Conservation (phyloP, 2,329 filamentous ascomycete genomes). For the Colletotrichum musae region DNA sequence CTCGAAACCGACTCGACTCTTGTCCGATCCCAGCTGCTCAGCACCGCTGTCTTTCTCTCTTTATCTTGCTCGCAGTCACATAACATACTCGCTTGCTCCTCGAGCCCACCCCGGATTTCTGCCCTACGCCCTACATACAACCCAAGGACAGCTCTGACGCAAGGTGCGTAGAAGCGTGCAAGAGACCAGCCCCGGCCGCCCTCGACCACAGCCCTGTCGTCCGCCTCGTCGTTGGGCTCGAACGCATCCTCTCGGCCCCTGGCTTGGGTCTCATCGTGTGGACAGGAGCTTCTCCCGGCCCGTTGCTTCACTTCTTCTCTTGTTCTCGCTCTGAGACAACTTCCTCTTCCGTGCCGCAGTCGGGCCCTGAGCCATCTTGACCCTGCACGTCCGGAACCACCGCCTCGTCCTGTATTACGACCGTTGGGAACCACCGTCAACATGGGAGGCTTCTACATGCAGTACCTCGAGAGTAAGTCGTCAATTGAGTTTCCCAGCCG, state of each 20-base stretch:
- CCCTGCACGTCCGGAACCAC: conserved; percentile 28
- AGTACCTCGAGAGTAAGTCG: conserved; percentile 82
- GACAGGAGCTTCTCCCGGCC: conserved; percentile 46
- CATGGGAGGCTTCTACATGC: conserved; percentile 79
- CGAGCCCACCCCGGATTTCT: conserved; percentile 39
- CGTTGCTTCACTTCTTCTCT: conserved; percentile 36
- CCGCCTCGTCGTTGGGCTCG: conserved; percentile 66
- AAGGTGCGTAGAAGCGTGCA: conserved; percentile 33
- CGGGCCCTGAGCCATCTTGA: conserved; percentile 9
- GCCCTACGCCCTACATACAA: conserved; percentile 42
- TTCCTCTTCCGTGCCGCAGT: neutral
- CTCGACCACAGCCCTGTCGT: conserved; percentile 50
- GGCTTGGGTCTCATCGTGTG: conserved; percentile 51
- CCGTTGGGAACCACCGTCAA: conserved; percentile 51
- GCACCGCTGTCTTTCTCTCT: conserved; percentile 5
- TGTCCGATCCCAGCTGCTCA: conserved; percentile 26
- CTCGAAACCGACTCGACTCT: conserved; percentile 21
- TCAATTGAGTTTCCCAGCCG: conserved; percentile 43
- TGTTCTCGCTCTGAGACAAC: conserved; percentile 32
- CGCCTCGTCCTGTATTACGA: conserved; percentile 16
- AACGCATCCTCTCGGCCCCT: conserved; percentile 63
- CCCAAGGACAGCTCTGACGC: conserved; percentile 25
- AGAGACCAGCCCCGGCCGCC: conserved; percentile 38
- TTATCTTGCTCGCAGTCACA: neutral
- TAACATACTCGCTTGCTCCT: conserved; percentile 28